These are phyloP conservation scores for Candida tropicalis DNA, from an alignment of 1,139 yeast genomes.

Conservation along the genomic window DNA sequence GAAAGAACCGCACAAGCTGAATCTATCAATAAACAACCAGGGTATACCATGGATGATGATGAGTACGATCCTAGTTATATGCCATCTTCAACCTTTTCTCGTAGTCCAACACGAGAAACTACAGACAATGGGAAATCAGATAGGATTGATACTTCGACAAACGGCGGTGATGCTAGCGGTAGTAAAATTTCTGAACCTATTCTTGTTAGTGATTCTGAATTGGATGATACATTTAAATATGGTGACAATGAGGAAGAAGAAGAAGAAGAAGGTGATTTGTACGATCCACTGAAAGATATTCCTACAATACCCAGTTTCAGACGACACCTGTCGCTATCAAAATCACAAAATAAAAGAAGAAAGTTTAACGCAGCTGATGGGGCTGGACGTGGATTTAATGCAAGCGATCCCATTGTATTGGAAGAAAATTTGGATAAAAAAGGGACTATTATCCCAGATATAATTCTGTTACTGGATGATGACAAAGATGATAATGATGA, in stretches of 20 bases:
- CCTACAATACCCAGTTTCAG: not conserved
- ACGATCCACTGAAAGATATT: constrained; percentile 6
- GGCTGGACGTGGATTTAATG: not conserved
- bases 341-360: constrained; percentile 4
- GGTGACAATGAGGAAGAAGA: not conserved
- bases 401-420: not conserved
- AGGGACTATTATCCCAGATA: not conserved
- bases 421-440: not conserved
- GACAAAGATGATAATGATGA: constrained; percentile 1
- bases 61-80: not conserved
- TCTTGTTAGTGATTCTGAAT: not conserved
- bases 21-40: too few relatives aligned
- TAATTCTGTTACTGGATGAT: constrained; percentile 6
- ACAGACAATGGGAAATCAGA: too few relatives aligned
- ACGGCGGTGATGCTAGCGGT: not conserved
- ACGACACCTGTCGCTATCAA: constrained; percentile 3
- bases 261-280: constrained; percentile 11
- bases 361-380: not conserved
- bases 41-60: too few relatives aligned
- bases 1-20: too few relatives aligned
- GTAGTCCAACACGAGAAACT: not conserved
- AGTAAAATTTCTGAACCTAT: not conserved
- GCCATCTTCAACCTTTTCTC: not conserved
- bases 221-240: not conserved
- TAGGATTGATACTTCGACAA: not conserved